These are phyloP conservation scores for Citrus inodora DNA, from an alignment of 345 rosid genomes.

Conservation along the genomic window DNA sequence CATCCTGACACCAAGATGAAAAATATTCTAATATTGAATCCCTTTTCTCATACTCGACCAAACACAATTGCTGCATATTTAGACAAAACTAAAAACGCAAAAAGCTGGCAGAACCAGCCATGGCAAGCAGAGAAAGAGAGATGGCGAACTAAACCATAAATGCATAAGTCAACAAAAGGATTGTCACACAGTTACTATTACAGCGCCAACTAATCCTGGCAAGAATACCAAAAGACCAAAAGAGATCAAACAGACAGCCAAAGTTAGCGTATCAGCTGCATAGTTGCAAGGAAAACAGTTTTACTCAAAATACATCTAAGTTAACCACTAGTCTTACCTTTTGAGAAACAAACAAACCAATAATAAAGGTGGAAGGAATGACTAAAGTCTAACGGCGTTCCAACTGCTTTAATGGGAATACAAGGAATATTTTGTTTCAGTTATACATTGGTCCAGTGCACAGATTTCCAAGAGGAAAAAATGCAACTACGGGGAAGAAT, in stretches of 20 bases:
- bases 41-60: background rate
- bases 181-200: background rate
- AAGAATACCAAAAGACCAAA: background rate
- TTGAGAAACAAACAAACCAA: background rate
- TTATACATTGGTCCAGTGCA: background rate
- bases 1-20: constrained; percentile 76
- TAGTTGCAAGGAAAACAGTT: background rate
- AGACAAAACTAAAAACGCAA: background rate
- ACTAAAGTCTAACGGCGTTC: background rate
- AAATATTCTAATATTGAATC: background rate
- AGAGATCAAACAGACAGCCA: background rate
- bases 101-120: background rate
- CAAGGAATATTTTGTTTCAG: background rate
- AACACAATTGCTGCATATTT: background rate
- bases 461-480: background rate
- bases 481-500: background rate
- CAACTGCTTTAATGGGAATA: background rate
- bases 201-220: background rate
- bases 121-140: background rate
- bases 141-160: background rate
- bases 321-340: background rate
- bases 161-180: background rate
- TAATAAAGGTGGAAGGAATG: background rate
- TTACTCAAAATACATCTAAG: background rate
- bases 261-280: background rate